phyloP scores from a whole-genome alignment of 208 protist genomes.

The Borovskyia barvae region DNA sequence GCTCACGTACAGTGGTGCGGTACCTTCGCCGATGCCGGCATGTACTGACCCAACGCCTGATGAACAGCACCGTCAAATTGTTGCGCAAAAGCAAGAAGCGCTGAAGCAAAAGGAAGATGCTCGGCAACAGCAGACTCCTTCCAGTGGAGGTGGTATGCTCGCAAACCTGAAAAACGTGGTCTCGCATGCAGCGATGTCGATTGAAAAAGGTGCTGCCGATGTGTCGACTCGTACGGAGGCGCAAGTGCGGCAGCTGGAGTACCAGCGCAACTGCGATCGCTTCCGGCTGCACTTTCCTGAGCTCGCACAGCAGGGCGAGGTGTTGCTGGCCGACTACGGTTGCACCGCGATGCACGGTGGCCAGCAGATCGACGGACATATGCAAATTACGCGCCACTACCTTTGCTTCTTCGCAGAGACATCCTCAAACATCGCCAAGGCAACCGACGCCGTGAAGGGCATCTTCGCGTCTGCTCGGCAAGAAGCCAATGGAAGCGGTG shows the following conservation, averaged over 20 bases:
- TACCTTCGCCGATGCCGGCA: slow-evolving; percentile 45
- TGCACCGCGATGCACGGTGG: slow-evolving; percentile 65
- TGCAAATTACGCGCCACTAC: slow-evolving; percentile 65
- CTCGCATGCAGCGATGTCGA: slow-evolving; percentile 28
- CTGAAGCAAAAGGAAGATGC: slow-evolving; percentile 29
- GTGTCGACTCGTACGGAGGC: slow-evolving; percentile 44
- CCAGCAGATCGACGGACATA: slow-evolving; percentile 32
- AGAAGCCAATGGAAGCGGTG: slow-evolving; percentile 12
- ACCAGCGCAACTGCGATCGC: slow-evolving; percentile 49
- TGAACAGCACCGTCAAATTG: slow-evolving; percentile 46
- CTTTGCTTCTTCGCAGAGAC: slow-evolving; percentile 64
- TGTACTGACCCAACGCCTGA: slow-evolving; percentile 74
- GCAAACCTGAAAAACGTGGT: slow-evolving; percentile 25
- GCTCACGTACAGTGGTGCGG: slow-evolving; percentile 48
- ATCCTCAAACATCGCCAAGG: slow-evolving; percentile 26
- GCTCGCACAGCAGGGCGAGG: slow-evolving; percentile 49
- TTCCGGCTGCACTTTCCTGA: slow-evolving; percentile 63
- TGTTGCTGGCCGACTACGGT: slow-evolving; percentile 63
- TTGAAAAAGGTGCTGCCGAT: slow-evolving; percentile 55
- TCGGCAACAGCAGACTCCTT: slow-evolving; percentile 3
- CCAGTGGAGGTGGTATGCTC: slow-evolving; percentile 23
- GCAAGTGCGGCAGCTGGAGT: slow-evolving; percentile 58
- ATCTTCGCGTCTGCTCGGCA: slow-evolving; percentile 19
- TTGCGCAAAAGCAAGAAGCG: slow-evolving; percentile 27
- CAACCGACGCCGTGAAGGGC: slow-evolving; percentile 31